Conservation (phyloP, 2,329 filamentous ascomycete species). For the Fusarium falciforme region DNA sequence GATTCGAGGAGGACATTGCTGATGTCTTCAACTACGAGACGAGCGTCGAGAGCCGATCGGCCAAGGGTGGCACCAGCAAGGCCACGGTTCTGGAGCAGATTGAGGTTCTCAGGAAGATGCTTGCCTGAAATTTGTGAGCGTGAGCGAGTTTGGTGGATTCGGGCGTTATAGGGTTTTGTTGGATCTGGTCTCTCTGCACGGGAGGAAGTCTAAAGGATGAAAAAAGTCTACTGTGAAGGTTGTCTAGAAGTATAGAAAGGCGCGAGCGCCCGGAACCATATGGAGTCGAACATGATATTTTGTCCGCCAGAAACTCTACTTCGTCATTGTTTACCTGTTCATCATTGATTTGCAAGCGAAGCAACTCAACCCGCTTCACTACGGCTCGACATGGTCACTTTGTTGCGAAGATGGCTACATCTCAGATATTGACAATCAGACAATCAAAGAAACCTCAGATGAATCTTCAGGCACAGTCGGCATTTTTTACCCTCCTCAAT, state of each 20-base stretch:
- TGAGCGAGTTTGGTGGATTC: background rate
- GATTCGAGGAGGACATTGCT: constrained; percentile 78
- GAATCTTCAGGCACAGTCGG: background rate
- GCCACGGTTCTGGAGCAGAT: constrained; percentile 74
- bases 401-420: background rate
- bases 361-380: background rate
- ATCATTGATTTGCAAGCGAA: background rate
- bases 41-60: constrained; percentile 82
- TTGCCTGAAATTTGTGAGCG: constrained; percentile 30
- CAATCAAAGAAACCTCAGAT: too few species aligned
- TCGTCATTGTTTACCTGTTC: background rate
- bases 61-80: constrained; percentile 83
- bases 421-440: background rate
- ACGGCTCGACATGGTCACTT: background rate
- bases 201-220: background rate
- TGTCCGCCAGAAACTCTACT: background rate
- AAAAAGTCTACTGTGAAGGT: background rate
- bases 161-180: constrained; percentile 3
- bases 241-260: constrained; percentile 5
- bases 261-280: background rate
- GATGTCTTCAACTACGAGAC: constrained; percentile 83
- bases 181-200: background rate
- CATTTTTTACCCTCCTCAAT: background rate
- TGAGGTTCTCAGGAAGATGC: constrained; percentile 57
- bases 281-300: background rate